phyloP scores from a whole-genome alignment of 257 asterid genomes.

The Fraxinus cuspidata region DNA sequence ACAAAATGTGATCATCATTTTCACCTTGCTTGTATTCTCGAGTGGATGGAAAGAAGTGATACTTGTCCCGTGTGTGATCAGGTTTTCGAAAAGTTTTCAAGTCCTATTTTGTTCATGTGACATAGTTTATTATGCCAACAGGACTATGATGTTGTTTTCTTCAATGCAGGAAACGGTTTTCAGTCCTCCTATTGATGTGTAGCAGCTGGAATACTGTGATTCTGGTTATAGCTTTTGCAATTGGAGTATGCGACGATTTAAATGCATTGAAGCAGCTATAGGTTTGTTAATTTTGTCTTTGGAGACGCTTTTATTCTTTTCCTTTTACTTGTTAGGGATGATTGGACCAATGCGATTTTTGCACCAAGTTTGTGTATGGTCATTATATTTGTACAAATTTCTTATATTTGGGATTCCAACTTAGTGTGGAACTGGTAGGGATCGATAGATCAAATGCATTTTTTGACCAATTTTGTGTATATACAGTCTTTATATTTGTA shows the following conservation, averaged over 20 bases:
- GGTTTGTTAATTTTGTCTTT: conserved; percentile 26
- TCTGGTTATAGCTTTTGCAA: conserved; percentile 21
- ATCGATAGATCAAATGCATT: neutral
- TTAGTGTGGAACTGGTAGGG: conserved; percentile 17
- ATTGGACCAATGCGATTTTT: neutral
- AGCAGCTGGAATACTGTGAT: conserved; percentile 23
- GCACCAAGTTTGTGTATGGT: conserved; percentile 17
- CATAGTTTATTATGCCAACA: conserved; percentile 8
- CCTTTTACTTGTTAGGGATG: neutral
- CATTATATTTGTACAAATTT: conserved; percentile 31
- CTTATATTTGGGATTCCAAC: neutral
- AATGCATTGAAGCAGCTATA: conserved; percentile 11
- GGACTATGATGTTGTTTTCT: conserved; percentile 4
- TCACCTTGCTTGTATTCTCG: conserved; percentile 90
- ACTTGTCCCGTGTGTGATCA: conserved; percentile 88
- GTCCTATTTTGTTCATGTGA: conserved; percentile 7
- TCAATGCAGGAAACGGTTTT: conserved; percentile 72
- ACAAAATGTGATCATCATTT: conserved; percentile 91
- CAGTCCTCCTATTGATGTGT: conserved; percentile 50
- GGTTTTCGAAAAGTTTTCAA: conserved; percentile 38
- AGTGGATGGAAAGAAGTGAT: conserved; percentile 97
- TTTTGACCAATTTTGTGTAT: conserved; percentile 12
- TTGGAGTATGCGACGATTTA: conserved; percentile 5
- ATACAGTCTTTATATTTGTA: conserved; percentile 28
- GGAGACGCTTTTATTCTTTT: neutral